These are phyloP conservation scores for Auricularia heimuer DNA, from an alignment of 768 basidiomycete species.

Conservation along the genomic window DNA sequence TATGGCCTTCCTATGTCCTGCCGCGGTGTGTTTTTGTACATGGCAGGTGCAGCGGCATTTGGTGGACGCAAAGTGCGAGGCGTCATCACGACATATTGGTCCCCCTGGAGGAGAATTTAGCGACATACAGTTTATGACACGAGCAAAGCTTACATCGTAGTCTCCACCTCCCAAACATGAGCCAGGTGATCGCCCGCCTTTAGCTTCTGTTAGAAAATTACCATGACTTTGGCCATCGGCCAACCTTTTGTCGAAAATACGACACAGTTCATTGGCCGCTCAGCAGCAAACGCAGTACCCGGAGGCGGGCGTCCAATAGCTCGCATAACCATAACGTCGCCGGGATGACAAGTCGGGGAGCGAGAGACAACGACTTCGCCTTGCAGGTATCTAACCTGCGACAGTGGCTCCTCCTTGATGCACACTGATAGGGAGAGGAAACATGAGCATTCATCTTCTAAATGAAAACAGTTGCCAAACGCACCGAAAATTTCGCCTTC, in stretches of 20 bases:
- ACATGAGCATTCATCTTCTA: no score
- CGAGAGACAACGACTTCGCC: slow-evolving; percentile 50
- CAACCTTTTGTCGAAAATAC: not conserved
- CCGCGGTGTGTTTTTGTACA: slow-evolving; percentile 29
- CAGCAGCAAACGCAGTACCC: slow-evolving; percentile 37
- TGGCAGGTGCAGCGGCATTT: slow-evolving; percentile 32
- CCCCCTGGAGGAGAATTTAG: slow-evolving; percentile 12
- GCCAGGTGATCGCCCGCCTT: not conserved
- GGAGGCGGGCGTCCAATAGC: slow-evolving; percentile 52
- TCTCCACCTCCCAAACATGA: slow-evolving; percentile 62
- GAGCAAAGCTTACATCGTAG: slow-evolving; percentile 48
- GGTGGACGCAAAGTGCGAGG: not conserved
- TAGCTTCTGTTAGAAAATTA: not conserved
- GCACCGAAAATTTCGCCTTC: slow-evolving; percentile 51
- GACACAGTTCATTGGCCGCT: slow-evolving; percentile 38
- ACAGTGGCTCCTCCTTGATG: slow-evolving; percentile 9
- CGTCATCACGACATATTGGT: not conserved
- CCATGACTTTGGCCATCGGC: not conserved
- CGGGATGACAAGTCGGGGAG: slow-evolving; percentile 61
- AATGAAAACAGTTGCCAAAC: slow-evolving; percentile 6
- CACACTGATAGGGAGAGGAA: not conserved
- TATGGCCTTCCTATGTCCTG: not conserved
- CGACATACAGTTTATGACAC: not conserved
- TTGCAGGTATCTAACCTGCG: slow-evolving; percentile 36
- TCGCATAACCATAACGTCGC: slow-evolving; percentile 47